phyloP scores from a whole-genome alignment of 768 basidiomycete genomes.

The Cubamyces sp. region DNA sequence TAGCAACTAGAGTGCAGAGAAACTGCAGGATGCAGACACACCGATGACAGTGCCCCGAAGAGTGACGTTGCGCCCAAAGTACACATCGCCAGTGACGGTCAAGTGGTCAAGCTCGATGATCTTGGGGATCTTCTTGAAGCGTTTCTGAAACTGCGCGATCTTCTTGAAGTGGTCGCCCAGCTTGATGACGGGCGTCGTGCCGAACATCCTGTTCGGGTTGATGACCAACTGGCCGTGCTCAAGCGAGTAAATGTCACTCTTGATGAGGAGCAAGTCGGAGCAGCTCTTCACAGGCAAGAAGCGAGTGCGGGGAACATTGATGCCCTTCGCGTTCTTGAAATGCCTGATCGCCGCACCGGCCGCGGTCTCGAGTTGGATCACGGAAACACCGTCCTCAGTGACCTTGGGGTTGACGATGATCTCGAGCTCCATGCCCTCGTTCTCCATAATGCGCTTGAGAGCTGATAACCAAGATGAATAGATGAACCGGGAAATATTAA shows the following conservation, averaged over 20 bases:
- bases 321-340: constrained; percentile 88
- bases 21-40: no score
- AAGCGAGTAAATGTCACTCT: constrained; percentile 90
- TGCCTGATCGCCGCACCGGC: constrained; percentile 95
- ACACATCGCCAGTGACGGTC: constrained; percentile 90
- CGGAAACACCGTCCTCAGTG: constrained; percentile 82
- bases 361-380: constrained; percentile 61
- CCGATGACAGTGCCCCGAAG: constrained; percentile 86
- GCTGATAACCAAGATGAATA: constrained; percentile 46
- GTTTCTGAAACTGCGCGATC: constrained; percentile 90
- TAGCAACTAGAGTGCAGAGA: no score
- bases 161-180: constrained; percentile 97
- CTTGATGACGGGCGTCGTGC: constrained; percentile 93
- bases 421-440: constrained; percentile 86
- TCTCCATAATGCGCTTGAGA: constrained; percentile 88
- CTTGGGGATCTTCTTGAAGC: constrained; percentile 93
- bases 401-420: constrained; percentile 94
- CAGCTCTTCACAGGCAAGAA: constrained; percentile 93
- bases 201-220: constrained; percentile 82
- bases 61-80: constrained; percentile 86
- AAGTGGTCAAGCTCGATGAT: constrained; percentile 93
- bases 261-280: constrained; percentile 87
- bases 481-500: neutral
- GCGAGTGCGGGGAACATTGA: constrained; percentile 92
- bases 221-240: constrained; percentile 88